These are phyloP conservation scores for Kwoniella bestiolae DNA, from an alignment of 768 basidiomycete species.

Conservation along the genomic window DNA sequence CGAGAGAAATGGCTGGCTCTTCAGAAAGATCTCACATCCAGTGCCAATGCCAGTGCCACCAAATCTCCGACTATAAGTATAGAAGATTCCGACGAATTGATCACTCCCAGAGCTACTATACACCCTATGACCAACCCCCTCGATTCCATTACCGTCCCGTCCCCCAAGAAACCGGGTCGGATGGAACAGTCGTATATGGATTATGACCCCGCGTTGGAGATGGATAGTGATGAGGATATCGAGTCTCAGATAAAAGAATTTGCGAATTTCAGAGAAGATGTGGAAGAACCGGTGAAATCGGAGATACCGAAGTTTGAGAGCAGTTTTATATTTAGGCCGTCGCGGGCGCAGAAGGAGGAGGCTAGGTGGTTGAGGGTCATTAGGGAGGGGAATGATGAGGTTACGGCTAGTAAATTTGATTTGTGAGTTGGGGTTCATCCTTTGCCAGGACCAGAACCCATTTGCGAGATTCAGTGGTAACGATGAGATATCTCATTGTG, in stretches of 20 bases:
- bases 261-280: conserved; percentile 61
- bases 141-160: conserved; percentile 20
- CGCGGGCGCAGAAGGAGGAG: conserved; percentile 75
- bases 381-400: conserved; percentile 75
- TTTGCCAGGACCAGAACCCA: no score
- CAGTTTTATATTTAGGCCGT: conserved; percentile 75
- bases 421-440: conserved; percentile 67
- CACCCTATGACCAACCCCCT: conserved; percentile 23
- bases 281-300: conserved; percentile 37
- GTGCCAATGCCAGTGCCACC: no score
- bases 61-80: conserved; percentile 8
- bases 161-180: conserved; percentile 12
- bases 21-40: conserved; percentile 4
- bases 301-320: conserved; percentile 42
- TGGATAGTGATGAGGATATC: conserved; percentile 41
- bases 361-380: conserved; percentile 88
- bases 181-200: conserved; percentile 26
- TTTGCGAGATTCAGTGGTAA: no score
- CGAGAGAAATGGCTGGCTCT: conserved; percentile 44
- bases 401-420: conserved; percentile 74
- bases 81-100: conserved; percentile 15
- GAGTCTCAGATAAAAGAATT: conserved; percentile 18
- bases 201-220: conserved; percentile 42
- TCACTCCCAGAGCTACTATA: conserved; percentile 29
- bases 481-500: no score